Evolutionary conservation across 257 asterid genomes (phyloP), one percentile per base, ranked within the genome.

Genomic region (Rauvolfia tetraphylla): DNA sequence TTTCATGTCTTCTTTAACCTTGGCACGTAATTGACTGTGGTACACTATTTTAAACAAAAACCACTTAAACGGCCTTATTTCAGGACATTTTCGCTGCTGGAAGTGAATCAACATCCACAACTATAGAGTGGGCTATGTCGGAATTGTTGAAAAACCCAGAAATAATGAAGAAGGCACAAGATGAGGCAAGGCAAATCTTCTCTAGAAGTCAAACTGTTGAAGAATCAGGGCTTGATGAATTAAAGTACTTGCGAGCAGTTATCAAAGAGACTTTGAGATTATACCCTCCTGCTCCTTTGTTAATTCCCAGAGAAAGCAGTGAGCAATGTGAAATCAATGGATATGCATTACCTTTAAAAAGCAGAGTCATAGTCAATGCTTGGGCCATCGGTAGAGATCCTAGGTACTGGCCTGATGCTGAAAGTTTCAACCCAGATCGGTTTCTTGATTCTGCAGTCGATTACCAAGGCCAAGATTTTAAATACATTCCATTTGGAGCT

Each of bases 331-430:
- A 70, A 70, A 70, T 70, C 41, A 70, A 70, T 25, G 74, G 59
- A 14, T 70, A 70, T n/a, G 74, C 13, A 0, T 27, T 70, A 27
- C 41, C 74, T 46, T 41, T 4, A 44, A 70, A 70, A 36, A 25
- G 41, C 38, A 70, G 56, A 70, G 38, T 70, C 41, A 23, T 46
- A 3, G 17, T 70, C 25, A 70, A 70, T 46, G 74, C 74, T 3
- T 79, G 83, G 83, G 79, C 82, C 4, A 74, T 79, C 0, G 72
- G 49, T 7, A 70, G 79, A 69, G 59, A 68, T 70, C 1, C 74
- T 7, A 48, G 59, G 14, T 46, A 25, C 17, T 70, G 74, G 74
- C 38, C 38, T 70, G 74, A 46, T 25, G 74, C 59, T 17, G 41
- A 70, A 42, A 70, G 14, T 3, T 70, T 70, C 25, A 70, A 25